Conservation (phyloP, 2,329 filamentous ascomycete genomes). For the Periconia sp. region DNA sequence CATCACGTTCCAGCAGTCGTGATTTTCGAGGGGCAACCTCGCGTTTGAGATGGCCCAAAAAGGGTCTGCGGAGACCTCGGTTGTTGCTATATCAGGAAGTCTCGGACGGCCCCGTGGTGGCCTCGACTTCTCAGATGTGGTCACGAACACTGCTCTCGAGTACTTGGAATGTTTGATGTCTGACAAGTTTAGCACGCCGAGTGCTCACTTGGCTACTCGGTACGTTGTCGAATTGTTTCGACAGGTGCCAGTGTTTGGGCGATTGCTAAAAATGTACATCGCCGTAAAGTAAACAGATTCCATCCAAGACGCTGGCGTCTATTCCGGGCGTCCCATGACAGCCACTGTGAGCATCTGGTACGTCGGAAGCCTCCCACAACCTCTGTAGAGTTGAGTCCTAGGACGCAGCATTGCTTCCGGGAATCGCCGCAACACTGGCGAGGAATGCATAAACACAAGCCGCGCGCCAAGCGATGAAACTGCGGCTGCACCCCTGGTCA, state of each 20-base stretch:
- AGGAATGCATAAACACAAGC: conserved; percentile 2
- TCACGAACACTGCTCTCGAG: background rate
- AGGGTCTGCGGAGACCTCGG: too few relatives aligned
- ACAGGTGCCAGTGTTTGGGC: background rate
- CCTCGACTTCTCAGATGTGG: background rate
- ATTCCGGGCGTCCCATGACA: background rate
- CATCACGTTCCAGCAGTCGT: background rate
- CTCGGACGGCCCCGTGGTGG: too few relatives aligned
- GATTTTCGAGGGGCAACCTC: background rate
- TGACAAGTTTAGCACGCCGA: too few relatives aligned
- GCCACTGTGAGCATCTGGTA: background rate
- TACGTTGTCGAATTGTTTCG: background rate
- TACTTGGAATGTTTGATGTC: background rate
- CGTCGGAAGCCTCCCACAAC: background rate
- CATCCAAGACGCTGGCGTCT: too few relatives aligned
- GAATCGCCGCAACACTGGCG: background rate
- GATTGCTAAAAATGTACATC: too few relatives aligned
- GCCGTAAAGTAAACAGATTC: too few relatives aligned
- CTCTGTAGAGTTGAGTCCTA: background rate
- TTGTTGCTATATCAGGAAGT: too few relatives aligned
- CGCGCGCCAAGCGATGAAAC: conserved; percentile 12
- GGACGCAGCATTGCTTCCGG: background rate
- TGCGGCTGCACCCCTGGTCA: conserved; percentile 1
- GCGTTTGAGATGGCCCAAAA: background rate
- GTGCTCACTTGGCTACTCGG: too few relatives aligned